Percentiles rank a stretch among this genome's conserved stretches.
Evolutionary conservation across 106 monocot genomes (phyloP).

Genomic region (Gastrodia elata): DNA sequence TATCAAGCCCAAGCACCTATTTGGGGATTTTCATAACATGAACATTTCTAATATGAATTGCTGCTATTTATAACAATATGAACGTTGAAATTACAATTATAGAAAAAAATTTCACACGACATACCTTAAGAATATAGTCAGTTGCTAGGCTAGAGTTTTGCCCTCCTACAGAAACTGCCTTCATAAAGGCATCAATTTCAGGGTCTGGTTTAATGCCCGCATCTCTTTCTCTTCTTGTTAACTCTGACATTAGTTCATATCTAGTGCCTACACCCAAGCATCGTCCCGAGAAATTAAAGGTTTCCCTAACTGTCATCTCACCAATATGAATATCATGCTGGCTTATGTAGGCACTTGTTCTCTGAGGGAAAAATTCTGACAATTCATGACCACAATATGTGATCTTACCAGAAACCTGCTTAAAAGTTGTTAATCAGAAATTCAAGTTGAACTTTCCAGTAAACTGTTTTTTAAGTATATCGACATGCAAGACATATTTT

Average conservation of each 20-base stretch:
- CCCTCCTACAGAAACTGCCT: conserved; percentile 54
- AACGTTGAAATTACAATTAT: background rate
- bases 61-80: background rate
- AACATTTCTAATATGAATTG: background rate
- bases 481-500: background rate
- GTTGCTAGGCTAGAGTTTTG: conserved; percentile 34
- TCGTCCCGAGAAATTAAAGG: conserved; percentile 64
- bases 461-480: background rate
- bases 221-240: conserved; percentile 66
- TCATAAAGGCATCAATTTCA: conserved; percentile 86
- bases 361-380: conserved; percentile 67
- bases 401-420: conserved; percentile 63
- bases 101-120: background rate
- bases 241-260: conserved; percentile 64
- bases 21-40: background rate
- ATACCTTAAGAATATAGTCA: conserved; percentile 76
- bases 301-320: conserved; percentile 93
- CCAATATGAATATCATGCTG: conserved; percentile 76
- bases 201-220: conserved; percentile 82
- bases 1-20: conserved; percentile 69
- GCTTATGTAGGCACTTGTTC: conserved; percentile 83
- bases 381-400: conserved; percentile 82
- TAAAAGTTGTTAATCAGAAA: background rate
- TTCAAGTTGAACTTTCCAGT: background rate
- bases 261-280: conserved; percentile 77